phyloP scores from a whole-genome alignment of 495 filamentous ascomycete species.

The Trypethelium eluteriae region DNA sequence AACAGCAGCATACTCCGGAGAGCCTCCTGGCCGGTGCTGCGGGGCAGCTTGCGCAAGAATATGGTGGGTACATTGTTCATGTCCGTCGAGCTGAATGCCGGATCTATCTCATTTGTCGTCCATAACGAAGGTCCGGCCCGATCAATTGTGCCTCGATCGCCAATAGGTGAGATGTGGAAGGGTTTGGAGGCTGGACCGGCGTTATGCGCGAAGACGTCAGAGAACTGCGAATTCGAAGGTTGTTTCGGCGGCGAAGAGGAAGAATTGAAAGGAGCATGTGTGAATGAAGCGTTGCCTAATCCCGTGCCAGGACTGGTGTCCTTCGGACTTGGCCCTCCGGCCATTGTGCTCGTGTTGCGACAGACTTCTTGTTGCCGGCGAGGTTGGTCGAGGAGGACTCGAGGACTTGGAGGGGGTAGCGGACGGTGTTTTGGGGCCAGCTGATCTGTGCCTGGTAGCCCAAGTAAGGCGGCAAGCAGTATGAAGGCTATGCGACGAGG shows the following conservation, averaged over 20 bases:
- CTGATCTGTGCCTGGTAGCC: background rate
- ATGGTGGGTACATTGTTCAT: slow-evolving; percentile 39
- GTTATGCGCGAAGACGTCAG: slow-evolving; percentile 24
- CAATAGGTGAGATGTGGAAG: slow-evolving; percentile 14
- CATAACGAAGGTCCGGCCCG: slow-evolving; percentile 24
- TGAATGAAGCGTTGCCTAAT: slow-evolving; percentile 25
- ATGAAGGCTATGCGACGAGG: background rate
- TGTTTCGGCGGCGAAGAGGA: slow-evolving; percentile 30
- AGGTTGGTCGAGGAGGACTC: slow-evolving; percentile 10
- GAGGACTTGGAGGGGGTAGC: background rate
- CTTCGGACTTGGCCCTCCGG: slow-evolving; percentile 34
- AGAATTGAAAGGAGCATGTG: slow-evolving; percentile 28
- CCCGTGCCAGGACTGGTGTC: slow-evolving; percentile 28
- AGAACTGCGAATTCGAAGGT: slow-evolving; percentile 20
- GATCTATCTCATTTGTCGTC: slow-evolving; percentile 25
- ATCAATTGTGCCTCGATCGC: slow-evolving; percentile 25
- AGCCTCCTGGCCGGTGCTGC: slow-evolving; percentile 62
- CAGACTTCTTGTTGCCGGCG: background rate
- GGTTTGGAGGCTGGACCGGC: background rate
- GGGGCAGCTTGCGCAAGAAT: slow-evolving; percentile 68
- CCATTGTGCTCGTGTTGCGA: slow-evolving; percentile 21
- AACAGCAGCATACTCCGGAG: slow-evolving; percentile 78
- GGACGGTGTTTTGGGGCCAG: background rate
- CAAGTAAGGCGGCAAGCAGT: background rate
- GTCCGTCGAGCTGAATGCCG: slow-evolving; percentile 20